Evolutionary conservation across 1,139 yeast genomes (phyloP).

Genomic region (Taphrina sp.): DNA sequence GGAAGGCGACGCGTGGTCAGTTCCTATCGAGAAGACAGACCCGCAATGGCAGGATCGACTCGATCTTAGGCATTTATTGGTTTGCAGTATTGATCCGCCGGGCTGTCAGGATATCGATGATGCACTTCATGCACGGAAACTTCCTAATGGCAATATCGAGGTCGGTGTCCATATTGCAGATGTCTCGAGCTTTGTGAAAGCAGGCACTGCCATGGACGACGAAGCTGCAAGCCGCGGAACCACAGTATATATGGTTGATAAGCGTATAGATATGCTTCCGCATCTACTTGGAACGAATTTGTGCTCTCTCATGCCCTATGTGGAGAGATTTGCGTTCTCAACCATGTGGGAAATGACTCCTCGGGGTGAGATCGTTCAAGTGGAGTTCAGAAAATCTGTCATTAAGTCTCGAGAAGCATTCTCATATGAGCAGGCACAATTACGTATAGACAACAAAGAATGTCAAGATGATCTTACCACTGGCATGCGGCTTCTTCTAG

Average conservation of each 20-base stretch:
- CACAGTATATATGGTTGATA: slow-evolving; percentile 95
- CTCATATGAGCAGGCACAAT: slow-evolving; percentile 89
- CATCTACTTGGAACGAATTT: slow-evolving; percentile 91
- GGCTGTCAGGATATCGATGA: slow-evolving; percentile 99
- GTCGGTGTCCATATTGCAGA: slow-evolving; percentile 99
- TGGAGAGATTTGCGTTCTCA: slow-evolving; percentile 93
- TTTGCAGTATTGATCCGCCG: slow-evolving; percentile 97
- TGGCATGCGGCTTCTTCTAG: slow-evolving; percentile 80
- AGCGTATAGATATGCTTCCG: slow-evolving; percentile 98
- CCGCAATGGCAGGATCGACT: slow-evolving; percentile 63
- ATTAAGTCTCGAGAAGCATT: slow-evolving; percentile 92
- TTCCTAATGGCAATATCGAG: slow-evolving; percentile 92
- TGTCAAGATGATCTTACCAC: slow-evolving; percentile 80
- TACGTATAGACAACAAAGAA: slow-evolving; percentile 76
- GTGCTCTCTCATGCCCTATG: slow-evolving; percentile 92
- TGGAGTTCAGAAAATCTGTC: slow-evolving; percentile 79
- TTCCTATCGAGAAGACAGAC: slow-evolving; percentile 60
- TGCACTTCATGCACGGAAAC: slow-evolving; percentile 80
- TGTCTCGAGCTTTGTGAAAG: slow-evolving; percentile 93
- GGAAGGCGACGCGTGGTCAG: slow-evolving; percentile 92
- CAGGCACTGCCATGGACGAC: slow-evolving; percentile 85
- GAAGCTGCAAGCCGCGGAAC: slow-evolving; percentile 98
- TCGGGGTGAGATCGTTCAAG: slow-evolving; percentile 80
- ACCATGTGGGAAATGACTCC: slow-evolving; percentile 93
- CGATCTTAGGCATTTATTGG: slow-evolving; percentile 82